These are phyloP conservation scores for Capronia americana DNA, from an alignment of 2,329 filamentous ascomycete genomes.

Conservation along the genomic window DNA sequence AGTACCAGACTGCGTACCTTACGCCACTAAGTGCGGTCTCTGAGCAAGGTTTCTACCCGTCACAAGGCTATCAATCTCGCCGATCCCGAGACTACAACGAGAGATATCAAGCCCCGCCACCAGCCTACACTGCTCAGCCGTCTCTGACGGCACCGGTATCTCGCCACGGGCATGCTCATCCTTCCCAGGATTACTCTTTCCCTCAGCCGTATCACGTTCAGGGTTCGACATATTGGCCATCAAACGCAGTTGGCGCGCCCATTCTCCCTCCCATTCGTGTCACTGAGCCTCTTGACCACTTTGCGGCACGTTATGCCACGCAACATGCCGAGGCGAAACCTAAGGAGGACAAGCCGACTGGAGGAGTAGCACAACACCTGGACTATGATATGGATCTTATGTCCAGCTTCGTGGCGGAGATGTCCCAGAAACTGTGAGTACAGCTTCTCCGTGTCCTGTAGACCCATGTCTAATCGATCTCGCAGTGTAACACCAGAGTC, in stretches of 20 bases:
- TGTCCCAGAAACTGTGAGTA: constrained; percentile 75
- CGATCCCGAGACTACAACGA: constrained; percentile 55
- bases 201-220: constrained; percentile 32
- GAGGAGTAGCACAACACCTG: constrained; percentile 89
- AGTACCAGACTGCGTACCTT: constrained; percentile 39
- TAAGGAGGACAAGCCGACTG: constrained; percentile 72
- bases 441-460: background rate
- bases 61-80: constrained; percentile 49
- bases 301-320: constrained; percentile 37
- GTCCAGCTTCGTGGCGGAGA: constrained; percentile 93
- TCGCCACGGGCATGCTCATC: constrained; percentile 27
- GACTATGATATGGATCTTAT: constrained; percentile 97
- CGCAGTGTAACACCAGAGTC: constrained; percentile 68
- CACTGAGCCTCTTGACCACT: constrained; percentile 44
- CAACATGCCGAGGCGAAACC: constrained; percentile 46
- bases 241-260: constrained; percentile 41
- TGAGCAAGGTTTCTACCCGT: constrained; percentile 44
- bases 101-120: constrained; percentile 51
- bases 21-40: constrained; percentile 38
- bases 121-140: constrained; percentile 45
- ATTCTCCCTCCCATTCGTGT: constrained; percentile 52
- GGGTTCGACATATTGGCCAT: constrained; percentile 34
- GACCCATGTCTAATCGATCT: constrained; percentile 63
- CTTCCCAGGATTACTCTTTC: constrained; percentile 34
- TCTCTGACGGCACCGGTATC: constrained; percentile 24